Evolutionary conservation across 2,329 filamentous ascomycete genomes (phyloP), one percentile per base, ranked within the genome.

Genomic region (Curvularia spicifera): DNA sequence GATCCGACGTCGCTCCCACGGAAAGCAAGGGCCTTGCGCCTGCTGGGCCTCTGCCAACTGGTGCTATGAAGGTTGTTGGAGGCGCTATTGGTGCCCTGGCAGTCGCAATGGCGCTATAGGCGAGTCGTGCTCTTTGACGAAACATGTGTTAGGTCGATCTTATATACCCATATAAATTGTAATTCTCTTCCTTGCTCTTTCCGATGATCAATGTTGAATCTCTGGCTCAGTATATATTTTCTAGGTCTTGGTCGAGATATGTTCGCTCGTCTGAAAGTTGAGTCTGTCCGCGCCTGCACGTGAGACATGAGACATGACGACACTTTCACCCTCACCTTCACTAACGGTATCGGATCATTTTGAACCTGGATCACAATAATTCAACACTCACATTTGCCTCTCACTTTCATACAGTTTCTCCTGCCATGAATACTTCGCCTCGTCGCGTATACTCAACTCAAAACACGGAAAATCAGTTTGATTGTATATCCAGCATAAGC

Each of bases 71-170:
- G n/a, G 48, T 71, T 24, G 49, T 70, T 10, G 69, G 65, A 33
- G 66, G 67, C 58, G 70, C 64, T 42, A 64, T 59, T 15, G 68
- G 68, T 51, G 47, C 68, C 3, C 46, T 71, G 20, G 68, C 61
- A 48, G 68, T 65, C 20, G 69, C 65, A 24, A 53, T 73, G 53
- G 69, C 65, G 18, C 56, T 71, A 43, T 73, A 65, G 59, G 42
- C 9, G 28, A 28, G 31, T 24, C 35, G 2, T n/a, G 13, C 12
- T 3, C 24, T 5, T 26, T 49, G 31, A 35, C 5, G 8, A 39
- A 22, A n/a, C 8, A 26, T n/a, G 6, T 28, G 10, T 28, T 37
- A 12, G 13, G 15, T 22, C 22, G 12, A 12, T 37, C 2, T 46
- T 20, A n/a, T 46, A 46, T 46, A 46, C 44, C 28, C 44, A 13